phyloP scores from a whole-genome alignment of 331 rosid species.

The Ulmus americana region DNA sequence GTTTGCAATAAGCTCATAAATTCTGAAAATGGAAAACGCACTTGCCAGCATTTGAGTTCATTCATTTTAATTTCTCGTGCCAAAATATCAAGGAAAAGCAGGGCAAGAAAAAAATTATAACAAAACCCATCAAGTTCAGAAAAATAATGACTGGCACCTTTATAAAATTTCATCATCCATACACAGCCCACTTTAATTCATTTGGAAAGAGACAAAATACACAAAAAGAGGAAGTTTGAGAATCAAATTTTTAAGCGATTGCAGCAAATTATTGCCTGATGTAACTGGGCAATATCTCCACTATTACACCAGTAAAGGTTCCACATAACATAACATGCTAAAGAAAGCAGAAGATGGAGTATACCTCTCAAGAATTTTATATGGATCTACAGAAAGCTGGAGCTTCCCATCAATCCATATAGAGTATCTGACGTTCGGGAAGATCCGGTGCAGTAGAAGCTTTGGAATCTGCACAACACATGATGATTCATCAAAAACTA shows the following conservation, averaged over 20 bases:
- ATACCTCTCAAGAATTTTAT: conserved; percentile 86
- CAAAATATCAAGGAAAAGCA: not conserved
- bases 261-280: conserved; percentile 1
- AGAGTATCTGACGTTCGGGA: conserved; percentile 78
- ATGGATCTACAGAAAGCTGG: conserved; percentile 79
- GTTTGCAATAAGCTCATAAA: too few relatives aligned
- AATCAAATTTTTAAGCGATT: not conserved
- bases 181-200: too few relatives aligned
- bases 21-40: too few relatives aligned
- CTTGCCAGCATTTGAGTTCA: too few relatives aligned
- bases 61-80: not conserved
- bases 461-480: conserved; percentile 66
- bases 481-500: conserved; percentile 12
- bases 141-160: too few relatives aligned
- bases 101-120: not conserved
- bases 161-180: too few relatives aligned
- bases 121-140: too few relatives aligned
- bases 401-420: conserved; percentile 98
- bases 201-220: not conserved
- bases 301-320: not conserved
- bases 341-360: not conserved
- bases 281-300: conserved; percentile 1
- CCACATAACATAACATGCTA: conserved; percentile 7
- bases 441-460: conserved; percentile 93
- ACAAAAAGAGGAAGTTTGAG: not conserved